phyloP scores from a whole-genome alignment of 2,329 filamentous ascomycete species.

The Diaporthe citrichinensis region DNA sequence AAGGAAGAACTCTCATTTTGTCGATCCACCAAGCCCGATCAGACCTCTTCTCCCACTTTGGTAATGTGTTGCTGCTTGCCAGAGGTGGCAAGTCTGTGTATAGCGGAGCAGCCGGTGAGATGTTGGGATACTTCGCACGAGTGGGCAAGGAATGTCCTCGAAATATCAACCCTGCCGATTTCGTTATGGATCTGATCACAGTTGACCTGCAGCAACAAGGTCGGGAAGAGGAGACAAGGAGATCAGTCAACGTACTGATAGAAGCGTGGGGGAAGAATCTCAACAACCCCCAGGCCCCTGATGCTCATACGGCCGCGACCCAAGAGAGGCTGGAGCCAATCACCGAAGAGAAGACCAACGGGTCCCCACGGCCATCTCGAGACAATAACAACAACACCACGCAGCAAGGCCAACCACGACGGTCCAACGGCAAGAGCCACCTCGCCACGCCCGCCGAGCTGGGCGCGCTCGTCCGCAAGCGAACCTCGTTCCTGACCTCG shows the following conservation, averaged over 20 bases:
- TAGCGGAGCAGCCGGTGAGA: conserved; percentile 72
- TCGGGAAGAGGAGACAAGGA: conserved; percentile 73
- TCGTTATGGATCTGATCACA: conserved; percentile 82
- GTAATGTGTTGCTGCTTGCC: conserved; percentile 78
- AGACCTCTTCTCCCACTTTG: conserved; percentile 79
- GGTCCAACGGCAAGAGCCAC: conserved; percentile 26
- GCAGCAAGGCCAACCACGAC: conserved; percentile 55
- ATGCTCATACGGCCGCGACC: conserved; percentile 5
- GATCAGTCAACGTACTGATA: conserved; percentile 73
- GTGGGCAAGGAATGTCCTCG: conserved; percentile 76
- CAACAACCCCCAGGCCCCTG: conserved; percentile 1
- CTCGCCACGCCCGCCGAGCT: conserved; percentile 79
- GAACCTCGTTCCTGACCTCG: conserved; percentile 72
- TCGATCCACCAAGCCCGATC: conserved; percentile 85
- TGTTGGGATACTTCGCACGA: conserved; percentile 74
- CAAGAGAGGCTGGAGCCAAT: conserved; percentile 44
- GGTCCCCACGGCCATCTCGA: conserved; percentile 54
- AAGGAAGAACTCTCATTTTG: conserved; percentile 81
- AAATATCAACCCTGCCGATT: conserved; percentile 83
- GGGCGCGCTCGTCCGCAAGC: conserved; percentile 75
- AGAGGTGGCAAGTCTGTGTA: conserved; percentile 79
- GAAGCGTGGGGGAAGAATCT: conserved; percentile 64
- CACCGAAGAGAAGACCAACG: conserved; percentile 38
- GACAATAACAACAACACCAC: conserved; percentile 31
- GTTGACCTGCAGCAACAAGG: conserved; percentile 78